Percentiles rank a stretch among this genome's conserved stretches.
Conservation (phyloP, 75 land plant genomes). For the Cunninghamia lanceolata region DNA sequence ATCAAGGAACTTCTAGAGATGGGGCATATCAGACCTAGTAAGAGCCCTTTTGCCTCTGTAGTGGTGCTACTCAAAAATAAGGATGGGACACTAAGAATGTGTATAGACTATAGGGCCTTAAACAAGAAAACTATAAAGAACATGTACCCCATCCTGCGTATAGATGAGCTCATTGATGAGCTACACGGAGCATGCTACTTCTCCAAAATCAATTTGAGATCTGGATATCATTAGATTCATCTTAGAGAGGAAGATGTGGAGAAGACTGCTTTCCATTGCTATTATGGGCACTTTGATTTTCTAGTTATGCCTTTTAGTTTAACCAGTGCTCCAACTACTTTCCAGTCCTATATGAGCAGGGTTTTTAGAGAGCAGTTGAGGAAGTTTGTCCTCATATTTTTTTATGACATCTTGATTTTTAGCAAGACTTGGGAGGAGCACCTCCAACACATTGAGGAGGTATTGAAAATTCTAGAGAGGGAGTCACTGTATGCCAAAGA, state of each 20-base stretch:
- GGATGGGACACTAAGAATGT: too few relatives aligned
- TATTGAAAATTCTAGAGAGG: background rate
- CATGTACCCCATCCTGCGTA: too few relatives aligned
- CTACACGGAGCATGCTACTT: background rate
- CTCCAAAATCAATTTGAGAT: background rate
- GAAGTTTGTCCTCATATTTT: background rate
- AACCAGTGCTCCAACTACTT: slow-evolving; percentile 14
- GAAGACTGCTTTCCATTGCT: background rate
- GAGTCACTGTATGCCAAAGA: slow-evolving; percentile 3
- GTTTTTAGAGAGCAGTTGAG: slow-evolving; percentile 2
- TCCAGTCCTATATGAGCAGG: slow-evolving; percentile 8
- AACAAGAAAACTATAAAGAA: too few relatives aligned
- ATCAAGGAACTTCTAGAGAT: too few relatives aligned
- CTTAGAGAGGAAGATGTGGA: background rate
- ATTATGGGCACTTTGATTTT: background rate
- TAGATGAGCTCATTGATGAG: too few relatives aligned
- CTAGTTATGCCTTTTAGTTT: slow-evolving; percentile 22
- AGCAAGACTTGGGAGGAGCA: background rate
- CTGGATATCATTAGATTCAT: background rate
- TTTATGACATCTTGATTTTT: background rate
- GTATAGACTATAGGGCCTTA: too few relatives aligned
- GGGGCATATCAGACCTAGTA: background rate
- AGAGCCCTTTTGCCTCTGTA: background rate
- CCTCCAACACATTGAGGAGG: background rate
- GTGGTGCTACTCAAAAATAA: too few relatives aligned